A percentile compares a stretch with the other conserved stretches of the same genome.
These are phyloP conservation scores for Orbilia ellipsospora DNA, from an alignment of 2,329 filamentous ascomycete genomes.

Conservation along the genomic window DNA sequence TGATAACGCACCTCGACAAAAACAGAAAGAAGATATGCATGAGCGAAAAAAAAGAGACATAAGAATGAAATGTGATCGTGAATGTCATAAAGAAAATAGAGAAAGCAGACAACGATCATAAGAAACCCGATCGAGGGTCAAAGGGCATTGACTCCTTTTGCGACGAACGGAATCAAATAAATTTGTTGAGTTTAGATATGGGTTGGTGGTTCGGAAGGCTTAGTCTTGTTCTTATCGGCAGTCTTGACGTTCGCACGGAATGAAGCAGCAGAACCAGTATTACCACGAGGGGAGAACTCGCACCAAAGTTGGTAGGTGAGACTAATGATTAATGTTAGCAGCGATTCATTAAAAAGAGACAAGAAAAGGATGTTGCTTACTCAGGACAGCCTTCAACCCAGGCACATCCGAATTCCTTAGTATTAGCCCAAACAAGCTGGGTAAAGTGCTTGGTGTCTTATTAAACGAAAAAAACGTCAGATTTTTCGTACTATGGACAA, in stretches of 20 bases:
- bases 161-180: not conserved
- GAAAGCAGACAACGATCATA: not conserved
- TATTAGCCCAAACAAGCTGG: conserved; percentile 18
- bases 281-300: conserved; percentile 26
- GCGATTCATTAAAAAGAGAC: not conserved
- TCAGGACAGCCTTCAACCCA: conserved; percentile 19
- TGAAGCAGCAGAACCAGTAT: conserved; percentile 13
- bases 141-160: not conserved
- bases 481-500: not conserved
- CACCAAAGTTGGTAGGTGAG: conserved; percentile 33
- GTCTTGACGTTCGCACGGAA: conserved; percentile 30
- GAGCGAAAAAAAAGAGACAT: no score
- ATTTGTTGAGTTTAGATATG: conserved; percentile 1
- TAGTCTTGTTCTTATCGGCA: conserved; percentile 2
- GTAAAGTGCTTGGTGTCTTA: conserved; percentile 24
- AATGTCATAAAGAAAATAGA: not conserved
- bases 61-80: not conserved
- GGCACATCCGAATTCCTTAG: conserved; percentile 29
- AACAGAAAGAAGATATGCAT: not conserved
- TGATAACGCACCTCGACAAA: not conserved
- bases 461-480: not conserved
- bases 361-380: conserved; percentile 26
- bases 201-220: conserved; percentile 7
- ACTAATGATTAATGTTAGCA: conserved; percentile 3
- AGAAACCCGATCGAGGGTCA: not conserved